A percentile compares a stretch with the other conserved stretches of the same genome.
These are phyloP conservation scores for Spergularia azorica DNA, from an alignment of 179 eudicot species.

Conservation along the genomic window DNA sequence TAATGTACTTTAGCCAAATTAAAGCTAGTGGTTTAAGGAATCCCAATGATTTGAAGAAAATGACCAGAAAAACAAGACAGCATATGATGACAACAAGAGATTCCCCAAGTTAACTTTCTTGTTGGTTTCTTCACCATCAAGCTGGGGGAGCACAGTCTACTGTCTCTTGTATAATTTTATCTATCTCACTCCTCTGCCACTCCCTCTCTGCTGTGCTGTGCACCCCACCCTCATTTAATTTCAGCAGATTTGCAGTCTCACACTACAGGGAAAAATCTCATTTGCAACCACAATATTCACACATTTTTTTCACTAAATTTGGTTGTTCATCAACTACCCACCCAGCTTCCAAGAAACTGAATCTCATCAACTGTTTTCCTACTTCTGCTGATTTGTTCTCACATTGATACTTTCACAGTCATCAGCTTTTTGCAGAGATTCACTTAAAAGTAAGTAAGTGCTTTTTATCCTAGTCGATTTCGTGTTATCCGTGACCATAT, in stretches of 20 bases:
- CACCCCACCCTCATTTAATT: slow-evolving; percentile 32
- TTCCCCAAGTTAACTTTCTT: slow-evolving; percentile 22
- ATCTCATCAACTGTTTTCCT: slow-evolving; percentile 13
- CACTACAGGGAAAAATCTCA: neutral
- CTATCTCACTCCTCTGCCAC: slow-evolving; percentile 20
- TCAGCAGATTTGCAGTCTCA: neutral
- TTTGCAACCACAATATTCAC: neutral
- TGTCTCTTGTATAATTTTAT: neutral
- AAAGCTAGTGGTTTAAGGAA: neutral
- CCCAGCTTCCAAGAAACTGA: slow-evolving; percentile 18
- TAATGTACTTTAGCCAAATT: slow-evolving; percentile 9
- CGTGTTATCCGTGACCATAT: neutral
- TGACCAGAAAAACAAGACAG: slow-evolving; percentile 21
- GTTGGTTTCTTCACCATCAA: slow-evolving; percentile 24
- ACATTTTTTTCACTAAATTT: neutral
- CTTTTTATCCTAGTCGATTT: neutral
- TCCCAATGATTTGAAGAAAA: slow-evolving; percentile 16
- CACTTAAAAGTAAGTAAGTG: slow-evolving; percentile 9
- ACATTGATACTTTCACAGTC: neutral
- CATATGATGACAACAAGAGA: slow-evolving; percentile 24
- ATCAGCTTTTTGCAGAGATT: slow-evolving; percentile 2
- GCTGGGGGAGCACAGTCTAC: neutral
- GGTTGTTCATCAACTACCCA: neutral
- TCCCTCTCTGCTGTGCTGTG: neutral
- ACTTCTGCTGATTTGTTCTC: neutral